Evolutionary conservation across 2,329 filamentous ascomycete species (phyloP), one percentile per base, ranked within the genome.

Genomic region (Fusarium sp.): DNA sequence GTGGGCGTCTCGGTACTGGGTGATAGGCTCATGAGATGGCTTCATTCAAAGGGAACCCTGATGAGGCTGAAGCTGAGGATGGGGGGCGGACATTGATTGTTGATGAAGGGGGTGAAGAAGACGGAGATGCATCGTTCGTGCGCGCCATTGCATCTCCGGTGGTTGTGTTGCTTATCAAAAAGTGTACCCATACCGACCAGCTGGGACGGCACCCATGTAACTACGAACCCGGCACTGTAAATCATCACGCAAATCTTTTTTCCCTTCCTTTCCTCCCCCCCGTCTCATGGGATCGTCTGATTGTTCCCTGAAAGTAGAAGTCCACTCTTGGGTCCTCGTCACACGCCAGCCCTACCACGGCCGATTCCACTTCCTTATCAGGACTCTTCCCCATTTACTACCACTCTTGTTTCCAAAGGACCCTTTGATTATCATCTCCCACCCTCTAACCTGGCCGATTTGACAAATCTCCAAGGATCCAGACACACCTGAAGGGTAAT

Each of bases 181-280:
- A 54, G 64, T 45, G 60, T 63, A 67, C 63, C 63, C 59, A 69
- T 67, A 65, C 71, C 71, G 64, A 42, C 62, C 20, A 61, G 66
- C 71, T 68, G 71, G 71, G 63, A 47, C 63, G 36, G 61, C 27
- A 64, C 38, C 65, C 70, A 59, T 63, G 70, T 14, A 47, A 71
- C 57, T 63, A 71, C 58, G 52, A 73, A 68, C 29, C 45, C 42
- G 63, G 70, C 59, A 68, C 45, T 64, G 66, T 74, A 70, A 73
- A 70, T 67, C 65, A 70, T 70, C 47, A 66, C 58, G 58, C 58
- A 71, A 63, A 67, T 47, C 42, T 40, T 57, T 16, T 14, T 22
- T 36, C 16, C 6, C 20, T 16, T n/a, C 16, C 29, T 31, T 31
- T 42, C 38, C 2, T 10, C n/a, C n/a, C 35, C 16, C 16, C 36